Evolutionary conservation across 805 yeast species (phyloP), one percentile per base, ranked within the genome.

Genomic region (Candida awuae): DNA sequence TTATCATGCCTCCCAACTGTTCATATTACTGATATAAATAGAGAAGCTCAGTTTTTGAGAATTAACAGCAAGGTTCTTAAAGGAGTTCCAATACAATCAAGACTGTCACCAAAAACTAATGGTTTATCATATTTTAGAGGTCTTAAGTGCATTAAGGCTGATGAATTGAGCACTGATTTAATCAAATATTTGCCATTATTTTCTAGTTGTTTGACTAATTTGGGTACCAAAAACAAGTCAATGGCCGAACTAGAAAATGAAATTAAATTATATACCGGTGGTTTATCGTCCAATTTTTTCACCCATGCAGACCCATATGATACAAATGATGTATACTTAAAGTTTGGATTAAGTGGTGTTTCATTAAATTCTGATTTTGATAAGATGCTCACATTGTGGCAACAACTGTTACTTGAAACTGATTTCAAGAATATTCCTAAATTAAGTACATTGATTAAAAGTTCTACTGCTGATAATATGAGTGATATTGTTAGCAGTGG

Each of bases 401-500:
- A 62, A 19, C 83, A 85, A 48, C 57, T 90, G n/a, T 60, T 90
- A 29, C 51, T 65, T 9, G 72, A 76, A 30, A 86, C 96, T 0
- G 75, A 80, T 50, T 82, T 85, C 51, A 55, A 57, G 17, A 75
- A 77, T 43, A 63, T 76, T 35, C 80, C 77, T 38, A 90, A 87
- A 53, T 66, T 92, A 42, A 67, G 75, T 41, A 75, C 83, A 1
- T 66, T 92, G 52, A 75, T 92, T 30, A 82, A 82, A 52, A 73
- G 80, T 29, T 58, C 81, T 51, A 81, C 84, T 0, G 78, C 87
- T 25, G 88, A 85, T 50, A 84, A 84, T 52, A 65, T 85, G 41
- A 79, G 88, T 51, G 67, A 73, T 6, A 76, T 92, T 37, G 88
- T 95, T 8, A 92, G 88, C 41, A 67, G 82, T 40, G 98, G 98